phyloP scores from a whole-genome alignment of 106 monocot genomes.

The Dioscorea alata region DNA sequence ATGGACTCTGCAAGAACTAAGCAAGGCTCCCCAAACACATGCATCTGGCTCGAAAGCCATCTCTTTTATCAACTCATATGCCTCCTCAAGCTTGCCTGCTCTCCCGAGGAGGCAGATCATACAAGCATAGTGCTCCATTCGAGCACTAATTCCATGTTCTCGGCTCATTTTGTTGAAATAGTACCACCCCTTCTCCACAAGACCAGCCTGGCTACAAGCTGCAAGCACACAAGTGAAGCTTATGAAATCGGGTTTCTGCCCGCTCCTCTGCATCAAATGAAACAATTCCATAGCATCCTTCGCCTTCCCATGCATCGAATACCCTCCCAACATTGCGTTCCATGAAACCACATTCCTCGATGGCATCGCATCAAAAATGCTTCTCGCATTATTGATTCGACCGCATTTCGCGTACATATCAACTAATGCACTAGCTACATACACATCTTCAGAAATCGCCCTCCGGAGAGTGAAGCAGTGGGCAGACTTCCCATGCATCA shows the following conservation, averaged over 20 bases:
- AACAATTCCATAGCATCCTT: conserved; percentile 46
- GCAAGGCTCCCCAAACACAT: conserved; percentile 79
- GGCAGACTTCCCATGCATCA: conserved; percentile 60
- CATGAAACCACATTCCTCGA: conserved; percentile 64
- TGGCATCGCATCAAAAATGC: conserved; percentile 46
- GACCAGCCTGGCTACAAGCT: conserved; percentile 66
- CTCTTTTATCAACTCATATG: conserved; percentile 40
- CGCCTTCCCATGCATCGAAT: conserved; percentile 74
- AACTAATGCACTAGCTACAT: conserved; percentile 61
- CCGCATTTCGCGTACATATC: conserved; percentile 91
- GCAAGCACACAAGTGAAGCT: conserved; percentile 65
- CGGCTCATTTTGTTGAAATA: conserved; percentile 54
- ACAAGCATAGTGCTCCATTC: conserved; percentile 82
- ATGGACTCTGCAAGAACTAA: conserved; percentile 65
- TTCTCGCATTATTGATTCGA: conserved; percentile 43
- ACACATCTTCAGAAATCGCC: conserved; percentile 31
- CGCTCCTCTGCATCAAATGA: conserved; percentile 32
- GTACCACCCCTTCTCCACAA: conserved; percentile 36
- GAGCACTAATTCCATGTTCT: conserved; percentile 36
- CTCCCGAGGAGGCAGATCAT: conserved; percentile 72
- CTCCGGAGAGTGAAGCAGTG: conserved; percentile 60
- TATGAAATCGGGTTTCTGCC: conserved; percentile 46
- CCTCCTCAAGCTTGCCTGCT: conserved; percentile 52
- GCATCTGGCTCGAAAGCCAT: conserved; percentile 65
- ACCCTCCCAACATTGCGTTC: conserved; percentile 76